Conservation (phyloP, 306 rosid species). For the Pueraria montana region DNA sequence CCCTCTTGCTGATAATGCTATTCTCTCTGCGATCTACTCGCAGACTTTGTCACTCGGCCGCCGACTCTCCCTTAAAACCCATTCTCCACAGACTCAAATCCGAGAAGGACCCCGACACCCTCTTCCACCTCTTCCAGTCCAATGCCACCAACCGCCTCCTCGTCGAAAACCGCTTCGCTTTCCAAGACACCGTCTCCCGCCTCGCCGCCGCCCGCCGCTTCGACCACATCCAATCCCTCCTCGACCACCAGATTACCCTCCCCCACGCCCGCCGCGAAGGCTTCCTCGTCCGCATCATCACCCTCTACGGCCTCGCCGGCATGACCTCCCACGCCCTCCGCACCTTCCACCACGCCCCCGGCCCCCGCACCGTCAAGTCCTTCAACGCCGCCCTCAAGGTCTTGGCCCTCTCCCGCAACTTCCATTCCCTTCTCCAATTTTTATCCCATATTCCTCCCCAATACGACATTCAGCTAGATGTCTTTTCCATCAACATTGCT, state of each 20-base stretch:
- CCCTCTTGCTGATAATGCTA: conserved; percentile 68
- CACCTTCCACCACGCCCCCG: conserved; percentile 68
- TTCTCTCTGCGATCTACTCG: conserved; percentile 72
- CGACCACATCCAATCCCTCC: conserved; percentile 71
- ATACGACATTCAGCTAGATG: conserved; percentile 62
- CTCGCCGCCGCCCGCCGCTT: conserved; percentile 79
- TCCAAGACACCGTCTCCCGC: conserved; percentile 73
- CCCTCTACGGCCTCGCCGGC: conserved; percentile 79
- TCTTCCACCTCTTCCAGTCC: conserved; percentile 69
- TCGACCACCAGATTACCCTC: conserved; percentile 76
- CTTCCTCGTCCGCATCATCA: conserved; percentile 71
- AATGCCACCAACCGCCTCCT: conserved; percentile 75
- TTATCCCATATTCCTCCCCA: conserved; percentile 33
- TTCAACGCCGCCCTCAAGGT: conserved; percentile 77
- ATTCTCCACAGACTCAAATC: conserved; percentile 67
- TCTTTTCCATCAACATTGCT: conserved; percentile 66
- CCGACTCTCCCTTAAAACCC: conserved; percentile 41
- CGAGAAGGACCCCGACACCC: conserved; percentile 71
- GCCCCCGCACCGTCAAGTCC: conserved; percentile 75
- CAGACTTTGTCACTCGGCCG: conserved; percentile 60
- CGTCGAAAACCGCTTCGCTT: conserved; percentile 71
- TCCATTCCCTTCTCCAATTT: conserved; percentile 52
- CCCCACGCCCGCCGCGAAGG: conserved; percentile 85
- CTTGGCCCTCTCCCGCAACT: conserved; percentile 57
- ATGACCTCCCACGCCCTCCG: conserved; percentile 71